phyloP scores from a whole-genome alignment of 768 basidiomycete genomes.

The Rhodosporidiobolus sp. region DNA sequence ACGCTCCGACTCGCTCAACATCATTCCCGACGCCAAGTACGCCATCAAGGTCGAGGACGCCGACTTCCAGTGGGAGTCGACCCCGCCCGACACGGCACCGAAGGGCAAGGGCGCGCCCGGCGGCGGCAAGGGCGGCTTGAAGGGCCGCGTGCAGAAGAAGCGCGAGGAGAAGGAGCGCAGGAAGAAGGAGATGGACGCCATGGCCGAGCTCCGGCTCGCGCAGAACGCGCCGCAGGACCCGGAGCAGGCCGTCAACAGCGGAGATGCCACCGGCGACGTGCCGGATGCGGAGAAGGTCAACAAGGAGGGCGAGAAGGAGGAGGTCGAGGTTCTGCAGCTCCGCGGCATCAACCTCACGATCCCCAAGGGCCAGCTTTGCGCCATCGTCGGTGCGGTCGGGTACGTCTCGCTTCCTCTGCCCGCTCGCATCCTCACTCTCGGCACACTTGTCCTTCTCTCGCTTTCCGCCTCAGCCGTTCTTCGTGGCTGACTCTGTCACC shows the following conservation, averaged over 20 bases:
- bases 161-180: slow-evolving; percentile 17
- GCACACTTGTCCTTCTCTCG: not conserved
- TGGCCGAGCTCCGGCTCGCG: slow-evolving; percentile 23
- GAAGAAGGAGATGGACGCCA: slow-evolving; percentile 19
- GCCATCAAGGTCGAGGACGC: slow-evolving; percentile 69
- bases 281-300: not conserved
- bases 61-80: slow-evolving; percentile 82
- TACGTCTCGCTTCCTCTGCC: slow-evolving; percentile 2
- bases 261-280: slow-evolving; percentile 26
- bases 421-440: not conserved
- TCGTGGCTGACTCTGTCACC: not conserved
- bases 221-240: slow-evolving; percentile 16
- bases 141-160: slow-evolving; percentile 21
- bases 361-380: slow-evolving; percentile 72
- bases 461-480: not conserved
- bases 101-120: slow-evolving; percentile 49
- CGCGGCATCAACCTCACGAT: slow-evolving; percentile 63
- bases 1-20: slow-evolving; percentile 58
- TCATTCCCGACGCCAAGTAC: slow-evolving; percentile 59
- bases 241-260: slow-evolving; percentile 17
- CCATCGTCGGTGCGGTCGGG: slow-evolving; percentile 80
- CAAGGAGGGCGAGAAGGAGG: not conserved
- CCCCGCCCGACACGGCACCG: slow-evolving; percentile 52
- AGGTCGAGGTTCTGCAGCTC: slow-evolving; percentile 20
- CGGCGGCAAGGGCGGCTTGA: slow-evolving; percentile 44